A percentile compares a stretch with the other conserved stretches of the same genome.
Evolutionary conservation across 257 asterid species (phyloP).

Genomic region (Solanum appendiculatum): DNA sequence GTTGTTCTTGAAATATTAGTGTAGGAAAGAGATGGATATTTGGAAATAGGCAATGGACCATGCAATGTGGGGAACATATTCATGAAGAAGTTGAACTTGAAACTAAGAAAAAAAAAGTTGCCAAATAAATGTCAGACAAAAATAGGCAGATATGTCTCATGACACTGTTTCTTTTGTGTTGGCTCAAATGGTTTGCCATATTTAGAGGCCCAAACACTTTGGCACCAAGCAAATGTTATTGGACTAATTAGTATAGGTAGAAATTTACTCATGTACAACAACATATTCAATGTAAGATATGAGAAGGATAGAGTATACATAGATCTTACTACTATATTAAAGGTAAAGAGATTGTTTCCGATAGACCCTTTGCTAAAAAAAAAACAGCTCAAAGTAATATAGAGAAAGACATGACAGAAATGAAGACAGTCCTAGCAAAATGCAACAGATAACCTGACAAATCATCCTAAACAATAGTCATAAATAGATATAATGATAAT

Average conservation of each 20-base stretch:
- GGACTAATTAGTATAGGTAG: constrained; percentile 15
- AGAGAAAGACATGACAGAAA: not conserved
- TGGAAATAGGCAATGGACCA: constrained; percentile 25
- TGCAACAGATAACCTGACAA: not conserved
- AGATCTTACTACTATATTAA: not conserved
- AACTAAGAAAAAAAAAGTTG: not conserved
- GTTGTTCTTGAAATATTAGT: constrained; percentile 4
- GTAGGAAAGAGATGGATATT: constrained; percentile 4
- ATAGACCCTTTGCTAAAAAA: not conserved
- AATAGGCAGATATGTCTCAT: constrained; percentile 9
- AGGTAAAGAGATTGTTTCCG: not conserved
- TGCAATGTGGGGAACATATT: constrained; percentile 59
- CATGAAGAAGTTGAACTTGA: constrained; percentile 45
- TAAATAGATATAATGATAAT: not conserved
- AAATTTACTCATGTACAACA: not conserved
- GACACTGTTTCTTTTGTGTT: constrained; percentile 10
- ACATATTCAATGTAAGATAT: not conserved
- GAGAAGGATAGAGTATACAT: not conserved
- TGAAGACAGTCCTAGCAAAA: not conserved
- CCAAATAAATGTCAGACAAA: not conserved
- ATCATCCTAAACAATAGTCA: not conserved
- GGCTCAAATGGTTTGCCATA: constrained; percentile 5
- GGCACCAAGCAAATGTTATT: not conserved
- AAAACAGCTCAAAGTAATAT: not conserved
- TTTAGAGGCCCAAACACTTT: not conserved